A percentile compares a stretch with the other conserved stretches of the same genome.
phyloP scores from a whole-genome alignment of 2,329 filamentous ascomycete genomes.

The Macrophomina pseudophaseolina region DNA sequence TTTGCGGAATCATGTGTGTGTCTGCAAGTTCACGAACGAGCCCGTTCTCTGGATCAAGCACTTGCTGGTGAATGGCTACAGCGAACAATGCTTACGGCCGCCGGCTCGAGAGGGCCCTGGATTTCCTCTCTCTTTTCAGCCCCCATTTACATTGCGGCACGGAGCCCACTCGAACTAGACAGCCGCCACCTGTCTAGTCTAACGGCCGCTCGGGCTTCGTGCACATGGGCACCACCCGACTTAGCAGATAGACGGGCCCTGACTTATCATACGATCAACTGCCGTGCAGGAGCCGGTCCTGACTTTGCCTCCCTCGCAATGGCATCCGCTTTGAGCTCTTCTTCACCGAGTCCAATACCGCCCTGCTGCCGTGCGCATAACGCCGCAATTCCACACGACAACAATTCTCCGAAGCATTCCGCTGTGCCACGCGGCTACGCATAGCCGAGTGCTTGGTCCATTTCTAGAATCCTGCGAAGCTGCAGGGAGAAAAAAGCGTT shows the following conservation, averaged over 20 bases:
- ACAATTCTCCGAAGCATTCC: constrained; percentile 3
- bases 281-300: constrained; percentile 13
- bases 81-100: not conserved
- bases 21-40: not conserved
- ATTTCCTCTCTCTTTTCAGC: not conserved
- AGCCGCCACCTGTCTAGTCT: constrained; percentile 9
- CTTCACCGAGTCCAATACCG: constrained; percentile 1
- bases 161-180: constrained; percentile 10
- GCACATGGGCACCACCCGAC: not conserved
- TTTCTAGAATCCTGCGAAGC: not conserved
- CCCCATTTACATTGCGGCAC: constrained; percentile 9
- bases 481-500: constrained; percentile 2
- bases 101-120: not conserved
- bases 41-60: not conserved
- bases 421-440: constrained; percentile 12
- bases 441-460: not conserved
- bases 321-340: not conserved
- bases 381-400: not conserved
- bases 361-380: constrained; percentile 11
- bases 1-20: not conserved
- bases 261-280: constrained; percentile 5
- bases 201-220: not conserved
- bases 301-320: not conserved
- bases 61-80: not conserved
- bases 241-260: not conserved